These are phyloP conservation scores for Beauveria varroae DNA, from an alignment of 2,329 filamentous ascomycete species.

Conservation along the genomic window DNA sequence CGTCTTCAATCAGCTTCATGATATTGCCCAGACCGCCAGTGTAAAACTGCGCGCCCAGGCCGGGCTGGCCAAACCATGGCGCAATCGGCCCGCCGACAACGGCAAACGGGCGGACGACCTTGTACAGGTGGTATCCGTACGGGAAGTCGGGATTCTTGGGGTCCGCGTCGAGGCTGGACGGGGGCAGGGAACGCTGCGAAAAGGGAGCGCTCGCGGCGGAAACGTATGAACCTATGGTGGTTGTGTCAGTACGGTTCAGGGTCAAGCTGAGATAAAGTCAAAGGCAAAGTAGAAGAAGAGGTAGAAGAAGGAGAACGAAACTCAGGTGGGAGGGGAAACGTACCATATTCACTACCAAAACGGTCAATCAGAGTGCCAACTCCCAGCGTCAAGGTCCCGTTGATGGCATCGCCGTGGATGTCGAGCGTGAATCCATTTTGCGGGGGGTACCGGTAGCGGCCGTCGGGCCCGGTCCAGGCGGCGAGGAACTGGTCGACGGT, in stretches of 20 bases:
- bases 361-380: conserved; percentile 38
- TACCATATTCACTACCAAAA: conserved; percentile 39
- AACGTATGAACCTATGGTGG: conserved; percentile 25
- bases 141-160: conserved; percentile 26
- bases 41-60: conserved; percentile 30
- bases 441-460: conserved; percentile 30
- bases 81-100: conserved; percentile 38
- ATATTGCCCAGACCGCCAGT: conserved; percentile 25
- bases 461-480: conserved; percentile 23
- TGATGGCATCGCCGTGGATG: conserved; percentile 27
- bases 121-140: conserved; percentile 42
- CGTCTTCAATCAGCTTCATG: conserved; percentile 22
- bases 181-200: conserved; percentile 38
- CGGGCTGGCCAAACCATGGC: conserved; percentile 43
- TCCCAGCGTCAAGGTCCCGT: conserved; percentile 31
- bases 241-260: not conserved
- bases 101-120: conserved; percentile 31
- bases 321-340: not conserved
- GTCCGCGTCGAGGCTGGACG: conserved; percentile 34
- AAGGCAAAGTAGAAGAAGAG: not conserved
- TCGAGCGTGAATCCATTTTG: conserved; percentile 34
- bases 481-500: conserved; percentile 27
- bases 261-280: not conserved
- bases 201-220: conserved; percentile 38
- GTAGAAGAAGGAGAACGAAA: too few species aligned